Evolutionary conservation across 2,329 filamentous ascomycete genomes (phyloP), one percentile per base, ranked within the genome.

Genomic region (Phaeosphaeria sp.): DNA sequence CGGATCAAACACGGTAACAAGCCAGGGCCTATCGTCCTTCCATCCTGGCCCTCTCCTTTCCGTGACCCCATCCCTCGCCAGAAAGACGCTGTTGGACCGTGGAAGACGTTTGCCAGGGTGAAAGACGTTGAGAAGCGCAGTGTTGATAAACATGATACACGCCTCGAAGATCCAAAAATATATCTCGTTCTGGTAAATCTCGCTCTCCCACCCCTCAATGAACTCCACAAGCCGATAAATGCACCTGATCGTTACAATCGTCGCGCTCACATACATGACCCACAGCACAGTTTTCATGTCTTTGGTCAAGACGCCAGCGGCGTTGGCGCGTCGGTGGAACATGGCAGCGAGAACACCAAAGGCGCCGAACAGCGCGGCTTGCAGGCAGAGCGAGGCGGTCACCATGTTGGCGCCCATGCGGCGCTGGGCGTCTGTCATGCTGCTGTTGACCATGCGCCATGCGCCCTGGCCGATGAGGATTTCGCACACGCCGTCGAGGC

Each of bases 91-190:
- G 62, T 82, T 81, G 2, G 80, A 81, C 6, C 70, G 71, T 0
- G 84, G 84, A 6, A 86, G 71, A 25, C 77, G 80, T 33, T 74
- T 78, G 39, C 82, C 83, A 0, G 84, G 84, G 54, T 84, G 83
- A 47, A 78, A 83, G 20, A 82, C 54, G 58, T 84, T 84, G n/a
- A 85, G 72, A 51, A 86, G 62, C 4, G 78, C 75, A 13, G 80
- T 82, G 59, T 84, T 85, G 49, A 78, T 59, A 18, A 83, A 80
- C 79, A 86, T 85, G 51, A 84, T 78, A 2, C 74, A 67, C 4
- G 78, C 79, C 62, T 86, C 84, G 56, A 86, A 84, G 30, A 85
- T 73, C 79, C 82, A 86, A 59, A 85, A 83, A 61, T 81, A 83
- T 65, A 79, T 79, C 55, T 87, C 84, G 49, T 83, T 77, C 43